These are phyloP conservation scores for Gossypium davidsonii DNA, from an alignment of 441 rosid genomes.

Conservation along the genomic window DNA sequence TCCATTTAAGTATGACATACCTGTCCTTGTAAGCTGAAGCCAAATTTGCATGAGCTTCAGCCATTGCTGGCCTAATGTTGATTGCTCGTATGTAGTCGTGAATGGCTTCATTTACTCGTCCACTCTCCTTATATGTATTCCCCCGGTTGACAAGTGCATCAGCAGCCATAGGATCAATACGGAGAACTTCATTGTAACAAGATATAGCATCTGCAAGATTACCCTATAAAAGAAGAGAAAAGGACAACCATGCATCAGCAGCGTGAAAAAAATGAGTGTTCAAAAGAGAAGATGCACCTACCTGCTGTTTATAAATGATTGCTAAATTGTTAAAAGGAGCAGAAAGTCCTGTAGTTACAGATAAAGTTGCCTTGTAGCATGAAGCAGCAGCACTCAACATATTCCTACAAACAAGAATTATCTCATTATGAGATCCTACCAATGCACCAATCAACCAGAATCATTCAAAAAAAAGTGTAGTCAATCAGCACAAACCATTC, in stretches of 20 bases:
- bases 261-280: background rate
- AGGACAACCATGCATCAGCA: background rate
- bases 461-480: conserved; percentile 16
- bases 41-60: conserved; percentile 98
- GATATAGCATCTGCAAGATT: conserved; percentile 92
- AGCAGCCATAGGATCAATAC: conserved; percentile 94
- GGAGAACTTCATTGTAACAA: conserved; percentile 94
- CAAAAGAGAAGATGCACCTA: conserved; percentile 15
- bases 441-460: background rate
- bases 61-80: conserved; percentile 76
- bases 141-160: conserved; percentile 99
- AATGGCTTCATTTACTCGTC: conserved; percentile 91
- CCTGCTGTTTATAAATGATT: conserved; percentile 95
- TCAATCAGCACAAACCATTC: conserved; percentile 50
- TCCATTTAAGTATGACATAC: conserved; percentile 25
- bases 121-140: conserved; percentile 92
- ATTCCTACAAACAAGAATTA: conserved; percentile 45
- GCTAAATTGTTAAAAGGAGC: conserved; percentile 98
- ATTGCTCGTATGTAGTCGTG: conserved; percentile 88
- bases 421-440: background rate
- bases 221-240: conserved; percentile 44
- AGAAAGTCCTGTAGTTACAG: conserved; percentile 88
- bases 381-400: conserved; percentile 79
- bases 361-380: conserved; percentile 79
- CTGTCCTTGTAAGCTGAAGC: conserved; percentile 99